Conservation (phyloP, 306 rosid genomes). For the Potentilla sterilis region DNA sequence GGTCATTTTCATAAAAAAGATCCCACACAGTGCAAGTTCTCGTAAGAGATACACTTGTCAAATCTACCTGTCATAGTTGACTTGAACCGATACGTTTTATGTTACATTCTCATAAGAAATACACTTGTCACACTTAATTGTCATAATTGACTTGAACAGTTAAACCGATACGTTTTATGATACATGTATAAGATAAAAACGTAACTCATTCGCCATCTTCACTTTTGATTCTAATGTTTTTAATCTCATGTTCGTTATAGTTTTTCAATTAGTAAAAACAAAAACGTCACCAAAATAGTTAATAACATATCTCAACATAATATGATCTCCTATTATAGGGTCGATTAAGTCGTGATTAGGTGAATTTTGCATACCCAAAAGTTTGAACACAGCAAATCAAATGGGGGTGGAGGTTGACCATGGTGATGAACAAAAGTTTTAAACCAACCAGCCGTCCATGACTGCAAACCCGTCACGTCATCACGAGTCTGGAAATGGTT, state of each 20-base stretch:
- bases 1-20: not conserved
- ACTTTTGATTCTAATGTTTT: too few species aligned
- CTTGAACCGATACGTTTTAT: too few species aligned
- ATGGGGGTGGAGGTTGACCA: not conserved
- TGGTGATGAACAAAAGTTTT: not conserved
- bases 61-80: too few species aligned
- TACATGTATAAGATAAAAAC: too few species aligned
- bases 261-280: too few species aligned
- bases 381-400: not conserved
- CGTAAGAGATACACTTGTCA: not conserved
- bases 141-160: too few species aligned
- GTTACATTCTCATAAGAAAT: too few species aligned
- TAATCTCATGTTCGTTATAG: too few species aligned
- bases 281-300: too few species aligned
- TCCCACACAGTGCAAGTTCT: not conserved
- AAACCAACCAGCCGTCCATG: constrained; percentile 3
- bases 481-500: not conserved
- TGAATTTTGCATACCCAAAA: not conserved
- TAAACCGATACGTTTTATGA: too few species aligned
- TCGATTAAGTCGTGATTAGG: not conserved
- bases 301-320: too few species aligned
- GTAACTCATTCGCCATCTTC: too few species aligned
- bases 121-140: not conserved
- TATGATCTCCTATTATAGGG: not conserved
- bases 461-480: constrained; percentile 22